Evolutionary conservation across 805 yeast genomes (phyloP).

Genomic region (Ogataea corticis): DNA sequence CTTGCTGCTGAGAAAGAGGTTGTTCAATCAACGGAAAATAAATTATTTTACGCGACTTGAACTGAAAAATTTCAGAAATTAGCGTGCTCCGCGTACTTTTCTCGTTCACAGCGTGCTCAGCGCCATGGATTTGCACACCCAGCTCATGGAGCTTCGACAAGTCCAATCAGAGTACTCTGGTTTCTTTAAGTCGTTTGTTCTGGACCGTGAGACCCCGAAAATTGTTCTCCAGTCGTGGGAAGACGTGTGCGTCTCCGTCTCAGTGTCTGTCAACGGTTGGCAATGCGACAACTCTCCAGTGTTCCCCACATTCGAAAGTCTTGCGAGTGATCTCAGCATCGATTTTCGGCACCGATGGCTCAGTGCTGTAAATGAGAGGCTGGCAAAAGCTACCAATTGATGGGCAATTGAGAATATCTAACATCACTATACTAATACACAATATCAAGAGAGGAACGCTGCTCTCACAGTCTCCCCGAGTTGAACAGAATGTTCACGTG

Average conservation of each 20-base stretch:
- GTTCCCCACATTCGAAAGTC: constrained; percentile 34
- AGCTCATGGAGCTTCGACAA: constrained; percentile 16
- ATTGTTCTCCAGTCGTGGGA: constrained; percentile 15
- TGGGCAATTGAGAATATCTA: background rate
- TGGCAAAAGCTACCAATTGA: background rate
- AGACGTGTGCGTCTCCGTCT: constrained; percentile 10
- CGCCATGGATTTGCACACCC: background rate
- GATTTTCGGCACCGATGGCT: constrained; percentile 24
- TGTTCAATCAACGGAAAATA: background rate
- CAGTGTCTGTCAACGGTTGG: constrained; percentile 33
- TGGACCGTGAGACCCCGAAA: background rate
- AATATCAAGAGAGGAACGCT: no score
- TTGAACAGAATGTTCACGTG: constrained; percentile 76
- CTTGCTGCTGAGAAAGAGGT: background rate
- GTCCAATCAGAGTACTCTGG: constrained; percentile 15
- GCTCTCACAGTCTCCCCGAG: constrained; percentile 38
- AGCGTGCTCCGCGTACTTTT: background rate
- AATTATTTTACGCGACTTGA: constrained; percentile 1
- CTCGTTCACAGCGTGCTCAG: no score
- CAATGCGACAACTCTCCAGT: constrained; percentile 9
- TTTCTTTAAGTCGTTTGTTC: constrained; percentile 9
- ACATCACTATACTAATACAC: background rate
- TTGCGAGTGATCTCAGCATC: constrained; percentile 20
- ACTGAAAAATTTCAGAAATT: background rate
- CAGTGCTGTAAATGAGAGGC: constrained; percentile 10